Conservation (phyloP, 176 grass and related monocot species). For the Melocanna baccifera region DNA sequence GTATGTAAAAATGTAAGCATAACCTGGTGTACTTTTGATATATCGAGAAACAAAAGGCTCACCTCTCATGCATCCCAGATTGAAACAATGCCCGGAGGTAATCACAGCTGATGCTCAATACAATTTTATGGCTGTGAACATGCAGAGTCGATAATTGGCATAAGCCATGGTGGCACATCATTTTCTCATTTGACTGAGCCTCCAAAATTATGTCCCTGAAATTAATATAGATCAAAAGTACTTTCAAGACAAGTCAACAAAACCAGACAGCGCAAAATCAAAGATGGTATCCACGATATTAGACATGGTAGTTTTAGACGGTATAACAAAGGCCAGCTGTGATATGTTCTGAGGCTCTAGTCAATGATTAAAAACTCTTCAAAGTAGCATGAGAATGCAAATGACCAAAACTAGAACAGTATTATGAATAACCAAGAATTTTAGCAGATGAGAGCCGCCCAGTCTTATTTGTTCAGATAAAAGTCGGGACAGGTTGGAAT, state of each 20-base stretch:
- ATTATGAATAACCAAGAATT: not conserved
- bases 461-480: not conserved
- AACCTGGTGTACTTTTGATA: not conserved
- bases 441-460: not conserved
- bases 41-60: constrained; percentile 1
- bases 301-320: not conserved
- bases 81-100: constrained; percentile 75
- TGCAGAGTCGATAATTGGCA: constrained; percentile 60
- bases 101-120: constrained; percentile 62
- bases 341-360: not conserved
- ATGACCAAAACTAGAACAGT: not conserved
- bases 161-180: constrained; percentile 32
- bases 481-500: not conserved
- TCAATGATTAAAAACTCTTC: not conserved
- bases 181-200: constrained; percentile 49
- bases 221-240: not conserved
- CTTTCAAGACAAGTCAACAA: not conserved
- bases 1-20: not conserved
- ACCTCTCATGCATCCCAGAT: constrained; percentile 96
- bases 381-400: not conserved
- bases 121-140: constrained; percentile 64
- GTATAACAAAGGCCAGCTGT: not conserved
- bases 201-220: constrained; percentile 86
- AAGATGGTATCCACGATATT: not conserved
- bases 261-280: constrained; percentile 11